Evolutionary conservation across 1,284 basidiomycete species (phyloP), one percentile per base, ranked within the genome.

Genomic region (Ustilago trichophora): DNA sequence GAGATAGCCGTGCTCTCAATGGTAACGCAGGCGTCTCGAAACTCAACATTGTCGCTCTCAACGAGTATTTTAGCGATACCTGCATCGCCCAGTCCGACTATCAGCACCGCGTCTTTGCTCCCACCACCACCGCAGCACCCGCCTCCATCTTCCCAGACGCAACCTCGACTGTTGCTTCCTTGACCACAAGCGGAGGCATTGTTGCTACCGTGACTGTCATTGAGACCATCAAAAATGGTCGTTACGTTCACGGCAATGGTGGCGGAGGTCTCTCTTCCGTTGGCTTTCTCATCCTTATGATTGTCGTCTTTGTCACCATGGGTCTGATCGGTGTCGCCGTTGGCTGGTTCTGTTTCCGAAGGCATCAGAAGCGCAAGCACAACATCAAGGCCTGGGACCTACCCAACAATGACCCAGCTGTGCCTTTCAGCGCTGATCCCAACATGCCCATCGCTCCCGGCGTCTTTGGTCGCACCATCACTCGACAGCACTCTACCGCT

Each of bases 121-220:
- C 56, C 2, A 55, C 59, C 18, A 59, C 64, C 26, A 62, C 59
- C 7, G 53, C 56, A 18, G 27, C 51, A 6, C 49, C 55, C 2
- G 59, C 59, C 9, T 54, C 58, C 22, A 40, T 69, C 26, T 68
- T 53, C 13, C 70, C 74, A 7, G 72, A 75, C 41, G 65, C 55
- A 18, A 67, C 63, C 21, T 56, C 59, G 13, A 55, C 57, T 8
- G 36, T 74, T 13, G 50, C 70, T 9, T 68, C 67, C 0, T 27
- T 67, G 15, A 70, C 70, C 11, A 76, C 72, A 4, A 48, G 26
- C 21, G 48, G 64, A 29, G 60, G 54, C 27, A 40, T 59, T 11
- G 58, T 72, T 1, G 55, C 51, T 36, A 68, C 70, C 6, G 55
- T 66, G n/a, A 64, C 63, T 9, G 56, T 69, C 7, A 42, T 72